Evolutionary conservation across 1,284 basidiomycete species (phyloP).

Genomic region (Trametes versicolor): DNA sequence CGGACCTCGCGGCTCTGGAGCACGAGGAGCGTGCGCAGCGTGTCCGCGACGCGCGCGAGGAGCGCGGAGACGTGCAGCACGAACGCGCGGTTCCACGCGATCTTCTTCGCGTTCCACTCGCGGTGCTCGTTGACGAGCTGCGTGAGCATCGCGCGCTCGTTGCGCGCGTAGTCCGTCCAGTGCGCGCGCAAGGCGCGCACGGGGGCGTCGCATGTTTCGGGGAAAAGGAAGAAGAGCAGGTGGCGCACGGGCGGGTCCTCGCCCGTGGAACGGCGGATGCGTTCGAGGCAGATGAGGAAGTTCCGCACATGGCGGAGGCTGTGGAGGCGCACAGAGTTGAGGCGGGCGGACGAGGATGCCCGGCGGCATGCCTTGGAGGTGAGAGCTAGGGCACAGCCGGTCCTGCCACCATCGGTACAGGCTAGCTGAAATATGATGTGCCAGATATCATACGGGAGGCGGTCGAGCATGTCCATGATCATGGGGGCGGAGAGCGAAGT

Average conservation of each 20-base stretch:
- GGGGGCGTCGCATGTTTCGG: slow-evolving; percentile 31
- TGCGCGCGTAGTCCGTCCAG: slow-evolving; percentile 32
- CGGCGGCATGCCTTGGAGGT: slow-evolving; percentile 23
- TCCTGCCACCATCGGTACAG: slow-evolving; percentile 30
- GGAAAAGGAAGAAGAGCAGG: slow-evolving; percentile 30
- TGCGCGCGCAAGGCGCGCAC: slow-evolving; percentile 25
- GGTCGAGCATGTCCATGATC: slow-evolving; percentile 6
- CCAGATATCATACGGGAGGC: slow-evolving; percentile 32
- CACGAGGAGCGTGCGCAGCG: slow-evolving; percentile 29
- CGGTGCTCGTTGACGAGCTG: slow-evolving; percentile 31
- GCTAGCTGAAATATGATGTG: slow-evolving; percentile 27
- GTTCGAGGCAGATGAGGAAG: slow-evolving; percentile 33
- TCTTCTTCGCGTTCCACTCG: slow-evolving; percentile 27
- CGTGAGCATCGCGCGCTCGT: slow-evolving; percentile 25
- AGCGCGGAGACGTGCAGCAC: slow-evolving; percentile 31
- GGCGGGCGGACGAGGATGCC: slow-evolving; percentile 21
- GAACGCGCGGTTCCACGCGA: slow-evolving; percentile 30
- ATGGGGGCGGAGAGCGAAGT: background rate
- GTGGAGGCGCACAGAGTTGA: slow-evolving; percentile 26
- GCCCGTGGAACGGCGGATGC: slow-evolving; percentile 20
- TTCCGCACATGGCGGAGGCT: slow-evolving; percentile 24
- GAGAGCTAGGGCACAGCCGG: slow-evolving; percentile 29
- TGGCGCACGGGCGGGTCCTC: slow-evolving; percentile 20
- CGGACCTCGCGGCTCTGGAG: slow-evolving; percentile 32
- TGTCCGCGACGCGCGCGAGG: slow-evolving; percentile 27